A percentile compares a stretch with the other conserved stretches of the same genome.
These are phyloP conservation scores for Lignosus rhinocerotis DNA, from an alignment of 1,284 basidiomycete species.

Conservation along the genomic window DNA sequence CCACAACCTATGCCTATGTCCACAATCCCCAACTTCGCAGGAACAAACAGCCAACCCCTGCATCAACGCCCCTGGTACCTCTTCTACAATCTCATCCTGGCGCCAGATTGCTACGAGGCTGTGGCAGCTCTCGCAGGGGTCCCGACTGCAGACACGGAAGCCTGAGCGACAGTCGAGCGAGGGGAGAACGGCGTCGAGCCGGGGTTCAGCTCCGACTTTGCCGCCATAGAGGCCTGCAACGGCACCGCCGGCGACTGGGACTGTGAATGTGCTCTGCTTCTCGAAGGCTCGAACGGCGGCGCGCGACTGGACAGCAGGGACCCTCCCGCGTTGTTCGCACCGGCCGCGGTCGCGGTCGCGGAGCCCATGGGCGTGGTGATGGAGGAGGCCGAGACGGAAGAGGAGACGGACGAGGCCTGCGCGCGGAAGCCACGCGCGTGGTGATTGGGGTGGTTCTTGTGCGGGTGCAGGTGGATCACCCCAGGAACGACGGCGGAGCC, in stretches of 20 bases:
- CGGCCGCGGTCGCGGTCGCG: not conserved
- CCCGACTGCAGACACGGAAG: not conserved
- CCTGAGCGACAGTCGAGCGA: conserved; percentile 16
- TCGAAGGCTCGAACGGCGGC: conserved; percentile 35
- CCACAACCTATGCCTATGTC: too few relatives aligned
- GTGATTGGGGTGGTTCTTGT: conserved; percentile 18
- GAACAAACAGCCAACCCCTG: too few relatives aligned
- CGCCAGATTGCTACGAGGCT: not conserved
- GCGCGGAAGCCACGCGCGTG: conserved; percentile 10
- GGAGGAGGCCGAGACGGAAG: conserved; percentile 22
- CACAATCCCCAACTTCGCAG: too few relatives aligned
- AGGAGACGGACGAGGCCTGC: conserved; percentile 16
- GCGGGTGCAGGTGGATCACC: conserved; percentile 29
- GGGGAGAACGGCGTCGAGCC: conserved; percentile 33
- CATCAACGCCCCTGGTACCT: too few relatives aligned
- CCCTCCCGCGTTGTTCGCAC: not conserved
- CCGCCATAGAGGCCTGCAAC: conserved; percentile 5
- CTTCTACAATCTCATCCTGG: not conserved
- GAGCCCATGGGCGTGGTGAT: conserved; percentile 7
- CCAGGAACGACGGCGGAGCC: conserved; percentile 21
- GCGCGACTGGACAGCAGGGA: conserved; percentile 35
- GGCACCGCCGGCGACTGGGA: conserved; percentile 3
- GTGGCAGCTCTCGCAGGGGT: not conserved
- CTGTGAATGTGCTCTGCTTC: conserved; percentile 7
- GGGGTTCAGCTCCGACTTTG: conserved; percentile 33